Conservation (phyloP, 352 stramenopile species). For the Thalassiosira ordinaria region DNA sequence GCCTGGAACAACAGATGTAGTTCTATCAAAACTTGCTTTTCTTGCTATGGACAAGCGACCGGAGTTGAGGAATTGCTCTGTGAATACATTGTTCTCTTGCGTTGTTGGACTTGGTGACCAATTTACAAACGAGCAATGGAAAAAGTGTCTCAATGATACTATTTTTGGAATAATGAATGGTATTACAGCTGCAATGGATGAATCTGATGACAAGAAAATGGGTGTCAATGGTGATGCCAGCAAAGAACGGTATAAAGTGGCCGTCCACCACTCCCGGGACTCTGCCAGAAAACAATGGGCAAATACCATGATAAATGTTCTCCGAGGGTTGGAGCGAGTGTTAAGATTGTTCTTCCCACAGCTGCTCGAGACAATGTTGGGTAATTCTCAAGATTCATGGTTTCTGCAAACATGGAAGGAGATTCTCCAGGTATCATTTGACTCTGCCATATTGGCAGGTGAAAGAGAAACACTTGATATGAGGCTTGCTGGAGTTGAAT, state of each 20-base stretch:
- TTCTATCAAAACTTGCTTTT: constrained; percentile 80
- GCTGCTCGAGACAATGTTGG: constrained; percentile 65
- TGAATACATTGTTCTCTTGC: constrained; percentile 97
- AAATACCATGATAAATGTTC: constrained; percentile 91
- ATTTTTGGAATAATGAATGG: constrained; percentile 89
- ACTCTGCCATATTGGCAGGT: constrained; percentile 65
- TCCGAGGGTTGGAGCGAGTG: constrained; percentile 93
- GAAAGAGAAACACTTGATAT: constrained; percentile 81
- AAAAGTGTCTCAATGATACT: constrained; percentile 92
- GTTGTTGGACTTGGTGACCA: constrained; percentile 93
- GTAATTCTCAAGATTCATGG: constrained; percentile 57
- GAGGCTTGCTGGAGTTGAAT: constrained; percentile 72
- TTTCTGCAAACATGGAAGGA: constrained; percentile 78
- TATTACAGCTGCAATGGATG: constrained; percentile 54
- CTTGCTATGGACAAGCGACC: constrained; percentile 92
- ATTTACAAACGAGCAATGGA: constrained; percentile 92
- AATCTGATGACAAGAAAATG: constrained; percentile 37
- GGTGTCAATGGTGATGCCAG: constrained; percentile 27
- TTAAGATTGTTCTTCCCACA: constrained; percentile 86
- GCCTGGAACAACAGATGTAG: constrained; percentile 70
- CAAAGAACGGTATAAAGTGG: constrained; percentile 79
- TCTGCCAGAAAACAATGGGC: constrained; percentile 96
- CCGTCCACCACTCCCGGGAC: constrained; percentile 96
- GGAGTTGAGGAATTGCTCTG: constrained; percentile 95
- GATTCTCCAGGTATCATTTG: constrained; percentile 72